Conservation (phyloP, 2,329 filamentous ascomycete species). For the Colletotrichum spinosum region DNA sequence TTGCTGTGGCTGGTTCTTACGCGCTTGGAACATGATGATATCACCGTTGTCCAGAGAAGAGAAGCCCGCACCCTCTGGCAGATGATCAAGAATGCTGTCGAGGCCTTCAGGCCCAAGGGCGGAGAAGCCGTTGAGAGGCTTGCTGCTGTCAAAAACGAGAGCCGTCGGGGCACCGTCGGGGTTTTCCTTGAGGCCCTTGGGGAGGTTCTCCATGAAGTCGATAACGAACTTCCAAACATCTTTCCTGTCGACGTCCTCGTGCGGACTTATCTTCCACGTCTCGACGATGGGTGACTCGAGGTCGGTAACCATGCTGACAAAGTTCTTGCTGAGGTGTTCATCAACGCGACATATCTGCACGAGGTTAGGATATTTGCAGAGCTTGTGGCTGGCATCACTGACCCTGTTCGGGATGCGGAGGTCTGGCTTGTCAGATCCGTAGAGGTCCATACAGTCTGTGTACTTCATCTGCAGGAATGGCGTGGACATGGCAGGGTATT, state of each 20-base stretch:
- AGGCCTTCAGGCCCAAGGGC: constrained; percentile 68
- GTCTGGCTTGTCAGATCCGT: constrained; percentile 95
- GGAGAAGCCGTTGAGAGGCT: constrained; percentile 81
- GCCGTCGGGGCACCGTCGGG: constrained; percentile 83
- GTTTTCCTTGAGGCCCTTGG: constrained; percentile 72
- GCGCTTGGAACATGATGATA: constrained; percentile 84
- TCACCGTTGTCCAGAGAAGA: constrained; percentile 74
- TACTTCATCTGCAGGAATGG: constrained; percentile 76
- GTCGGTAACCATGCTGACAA: constrained; percentile 80
- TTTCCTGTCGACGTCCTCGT: constrained; percentile 58
- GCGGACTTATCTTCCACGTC: constrained; percentile 74
- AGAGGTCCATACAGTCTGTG: constrained; percentile 79
- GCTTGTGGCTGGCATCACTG: constrained; percentile 39
- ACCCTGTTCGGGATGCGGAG: constrained; percentile 78
- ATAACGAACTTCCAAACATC: constrained; percentile 72
- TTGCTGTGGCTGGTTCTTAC: constrained; percentile 70
- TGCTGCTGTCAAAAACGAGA: constrained; percentile 78
- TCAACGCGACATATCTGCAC: constrained; percentile 74
- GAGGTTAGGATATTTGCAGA: constrained; percentile 27
- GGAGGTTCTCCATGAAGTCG: constrained; percentile 76
- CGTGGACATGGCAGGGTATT: constrained; percentile 42
- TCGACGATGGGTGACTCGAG: constrained; percentile 79
- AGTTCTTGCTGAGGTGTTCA: constrained; percentile 69
- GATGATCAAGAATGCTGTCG: constrained; percentile 46
- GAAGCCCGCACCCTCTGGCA: constrained; percentile 42